Evolutionary conservation across 2,329 filamentous ascomycete genomes (phyloP).

Genomic region (Fusarium hainanense): DNA sequence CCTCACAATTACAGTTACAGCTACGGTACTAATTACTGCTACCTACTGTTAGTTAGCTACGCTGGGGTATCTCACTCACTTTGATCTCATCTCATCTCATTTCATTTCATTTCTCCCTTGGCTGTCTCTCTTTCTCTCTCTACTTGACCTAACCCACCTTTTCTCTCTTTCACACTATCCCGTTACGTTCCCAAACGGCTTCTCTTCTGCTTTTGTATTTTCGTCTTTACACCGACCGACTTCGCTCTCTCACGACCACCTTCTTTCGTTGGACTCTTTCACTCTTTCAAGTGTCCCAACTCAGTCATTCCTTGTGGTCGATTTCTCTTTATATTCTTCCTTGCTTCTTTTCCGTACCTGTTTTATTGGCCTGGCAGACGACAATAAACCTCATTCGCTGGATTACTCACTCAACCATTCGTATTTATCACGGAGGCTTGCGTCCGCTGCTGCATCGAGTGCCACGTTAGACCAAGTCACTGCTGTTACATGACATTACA

Average conservation of each 20-base stretch:
- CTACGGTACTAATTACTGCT: slow-evolving; percentile 9
- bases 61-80: slow-evolving; percentile 3
- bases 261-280: slow-evolving; percentile 31
- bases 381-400: slow-evolving; percentile 6
- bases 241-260: slow-evolving; percentile 22
- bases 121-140: slow-evolving; percentile 14
- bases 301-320: slow-evolving; percentile 29
- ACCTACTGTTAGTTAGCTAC: slow-evolving; percentile 8
- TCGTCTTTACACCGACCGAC: neutral
- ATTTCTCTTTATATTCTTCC: slow-evolving; percentile 10
- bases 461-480: slow-evolving; percentile 35
- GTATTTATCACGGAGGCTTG: slow-evolving; percentile 38
- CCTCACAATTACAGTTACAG: neutral
- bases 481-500: slow-evolving; percentile 28
- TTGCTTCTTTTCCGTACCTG: slow-evolving; percentile 12
- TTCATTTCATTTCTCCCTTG: slow-evolving; percentile 39
- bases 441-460: slow-evolving; percentile 38
- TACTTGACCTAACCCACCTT: slow-evolving; percentile 24
- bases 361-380: slow-evolving; percentile 14
- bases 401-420: slow-evolving; percentile 20
- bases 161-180: slow-evolving; percentile 12
- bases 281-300: slow-evolving; percentile 38
- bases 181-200: slow-evolving; percentile 23
- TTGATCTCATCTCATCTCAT: slow-evolving; percentile 21
- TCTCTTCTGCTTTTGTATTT: slow-evolving; percentile 31